A percentile compares a stretch with the other conserved stretches of the same genome.
phyloP scores from a whole-genome alignment of 305 asterid species.

The Fraxinus angustifolia region DNA sequence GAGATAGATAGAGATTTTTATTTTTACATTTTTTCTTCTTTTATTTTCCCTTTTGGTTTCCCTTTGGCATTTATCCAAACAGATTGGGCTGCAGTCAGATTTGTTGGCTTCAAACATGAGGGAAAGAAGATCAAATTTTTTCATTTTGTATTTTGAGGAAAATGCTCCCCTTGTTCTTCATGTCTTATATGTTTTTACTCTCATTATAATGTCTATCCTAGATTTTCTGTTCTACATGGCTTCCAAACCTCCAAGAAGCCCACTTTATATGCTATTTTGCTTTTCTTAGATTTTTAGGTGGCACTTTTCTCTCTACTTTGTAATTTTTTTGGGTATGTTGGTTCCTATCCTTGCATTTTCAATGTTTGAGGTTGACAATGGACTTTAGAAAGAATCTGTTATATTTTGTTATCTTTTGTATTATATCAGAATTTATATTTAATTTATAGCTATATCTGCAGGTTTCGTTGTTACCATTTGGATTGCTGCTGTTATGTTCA shows the following conservation, averaged over 20 bases:
- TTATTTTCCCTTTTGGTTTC: neutral
- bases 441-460: slow-evolving; percentile 30
- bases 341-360: neutral
- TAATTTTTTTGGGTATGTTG: neutral
- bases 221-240: neutral
- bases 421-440: slow-evolving; percentile 12
- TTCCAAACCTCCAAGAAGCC: neutral
- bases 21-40: neutral
- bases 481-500: slow-evolving; percentile 75
- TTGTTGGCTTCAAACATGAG: neutral
- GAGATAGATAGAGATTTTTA: neutral
- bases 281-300: neutral
- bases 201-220: neutral
- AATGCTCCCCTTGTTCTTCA: neutral
- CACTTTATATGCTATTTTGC: neutral
- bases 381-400: neutral
- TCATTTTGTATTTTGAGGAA: neutral
- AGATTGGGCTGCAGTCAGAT: neutral
- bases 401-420: neutral
- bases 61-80: neutral
- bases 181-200: neutral
- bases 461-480: slow-evolving; percentile 72
- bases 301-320: neutral
- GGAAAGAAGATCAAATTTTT: neutral
- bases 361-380: neutral